A percentile compares a stretch with the other conserved stretches of the same genome.
Conservation (phyloP, 2,329 filamentous ascomycete species). For the Fusarium aywerte region DNA sequence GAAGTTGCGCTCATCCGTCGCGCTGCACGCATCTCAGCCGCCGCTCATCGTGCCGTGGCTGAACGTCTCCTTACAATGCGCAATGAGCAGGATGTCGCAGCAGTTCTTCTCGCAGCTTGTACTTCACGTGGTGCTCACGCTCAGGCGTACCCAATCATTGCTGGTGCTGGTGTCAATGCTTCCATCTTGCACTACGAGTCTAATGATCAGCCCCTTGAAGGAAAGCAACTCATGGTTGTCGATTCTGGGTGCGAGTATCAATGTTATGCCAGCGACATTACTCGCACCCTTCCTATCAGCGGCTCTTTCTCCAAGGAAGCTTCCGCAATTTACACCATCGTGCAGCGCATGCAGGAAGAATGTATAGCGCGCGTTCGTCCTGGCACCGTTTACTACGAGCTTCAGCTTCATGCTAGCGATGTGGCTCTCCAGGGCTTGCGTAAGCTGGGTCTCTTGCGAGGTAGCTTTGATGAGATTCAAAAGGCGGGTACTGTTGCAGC, state of each 20-base stretch:
- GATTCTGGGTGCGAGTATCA: slow-evolving; percentile 89
- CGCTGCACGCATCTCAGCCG: slow-evolving; percentile 82
- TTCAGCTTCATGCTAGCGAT: slow-evolving; percentile 78
- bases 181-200: slow-evolving; percentile 86
- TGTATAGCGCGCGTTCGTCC: slow-evolving; percentile 77
- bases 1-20: slow-evolving; percentile 84
- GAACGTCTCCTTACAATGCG: slow-evolving; percentile 68
- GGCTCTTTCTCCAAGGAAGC: slow-evolving; percentile 76
- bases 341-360: slow-evolving; percentile 81
- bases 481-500: slow-evolving; percentile 65
- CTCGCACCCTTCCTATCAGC: slow-evolving; percentile 83
- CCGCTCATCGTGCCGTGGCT: slow-evolving; percentile 80
- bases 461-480: slow-evolving; percentile 67
- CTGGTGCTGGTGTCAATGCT: slow-evolving; percentile 83
- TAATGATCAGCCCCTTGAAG: slow-evolving; percentile 78
- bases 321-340: slow-evolving; percentile 78
- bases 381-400: slow-evolving; percentile 74
- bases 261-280: slow-evolving; percentile 90
- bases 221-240: slow-evolving; percentile 79
- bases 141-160: slow-evolving; percentile 91
- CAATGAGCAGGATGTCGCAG: slow-evolving; percentile 87
- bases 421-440: slow-evolving; percentile 79
- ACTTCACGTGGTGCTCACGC: slow-evolving; percentile 76
- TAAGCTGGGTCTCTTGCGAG: slow-evolving; percentile 75
- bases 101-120: slow-evolving; percentile 78